Percentiles rank a stretch among this genome's conserved stretches.
Evolutionary conservation across 345 rosid genomes (phyloP).

Genomic region (Clarkia xantiana): DNA sequence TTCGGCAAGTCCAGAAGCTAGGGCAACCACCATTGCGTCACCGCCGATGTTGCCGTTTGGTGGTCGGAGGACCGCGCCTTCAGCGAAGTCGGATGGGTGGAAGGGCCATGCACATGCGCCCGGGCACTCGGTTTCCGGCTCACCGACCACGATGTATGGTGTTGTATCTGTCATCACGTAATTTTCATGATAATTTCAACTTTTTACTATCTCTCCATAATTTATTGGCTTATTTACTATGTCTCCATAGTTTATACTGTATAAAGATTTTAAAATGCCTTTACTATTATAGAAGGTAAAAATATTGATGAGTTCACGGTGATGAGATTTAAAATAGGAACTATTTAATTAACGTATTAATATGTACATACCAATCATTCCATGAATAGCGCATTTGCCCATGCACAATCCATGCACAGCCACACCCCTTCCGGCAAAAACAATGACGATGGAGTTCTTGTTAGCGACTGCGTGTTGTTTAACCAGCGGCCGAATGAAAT

Average conservation of each 20-base stretch:
- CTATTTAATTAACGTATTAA: background rate
- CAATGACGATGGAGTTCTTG: constrained; percentile 18
- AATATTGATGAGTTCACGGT: no score
- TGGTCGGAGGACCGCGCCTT: no score
- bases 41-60: no score
- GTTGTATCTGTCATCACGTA: constrained; percentile 3
- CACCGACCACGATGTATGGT: constrained; percentile 45
- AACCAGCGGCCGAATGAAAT: constrained; percentile 13
- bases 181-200: background rate
- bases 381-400: constrained; percentile 34
- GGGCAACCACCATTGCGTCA: no score
- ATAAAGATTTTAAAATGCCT: background rate
- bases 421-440: constrained; percentile 35
- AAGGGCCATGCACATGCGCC: no score
- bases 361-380: constrained; percentile 11
- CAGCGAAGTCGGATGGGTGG: no score
- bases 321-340: no score
- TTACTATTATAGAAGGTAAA: background rate
- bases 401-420: constrained; percentile 31
- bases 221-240: background rate
- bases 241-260: background rate
- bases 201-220: no score
- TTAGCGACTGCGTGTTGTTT: constrained; percentile 14
- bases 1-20: no score
- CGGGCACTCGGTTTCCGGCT: constrained; percentile 34